A percentile compares a stretch with the other conserved stretches of the same genome.
Evolutionary conservation across 148 eudicot genomes (phyloP).

Genomic region (Simmondsia chinensis): DNA sequence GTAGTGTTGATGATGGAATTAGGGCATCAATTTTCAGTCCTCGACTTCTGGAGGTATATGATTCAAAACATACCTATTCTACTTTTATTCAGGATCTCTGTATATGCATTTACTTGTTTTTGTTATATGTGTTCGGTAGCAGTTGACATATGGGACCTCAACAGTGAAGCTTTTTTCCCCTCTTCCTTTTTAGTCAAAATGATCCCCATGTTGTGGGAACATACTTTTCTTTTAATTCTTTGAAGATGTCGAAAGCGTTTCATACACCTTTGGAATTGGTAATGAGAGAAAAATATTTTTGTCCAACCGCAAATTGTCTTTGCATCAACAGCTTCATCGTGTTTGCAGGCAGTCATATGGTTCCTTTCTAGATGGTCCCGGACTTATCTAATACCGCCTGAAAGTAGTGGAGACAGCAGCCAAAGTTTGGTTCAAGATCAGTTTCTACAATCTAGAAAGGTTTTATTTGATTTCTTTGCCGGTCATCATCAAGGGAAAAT

Average conservation of each 20-base stretch:
- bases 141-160: slow-evolving; percentile 12
- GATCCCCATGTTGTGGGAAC: no score
- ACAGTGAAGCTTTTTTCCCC: no score
- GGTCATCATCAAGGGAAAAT: slow-evolving; percentile 58
- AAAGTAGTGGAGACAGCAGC: slow-evolving; percentile 22
- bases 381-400: slow-evolving; percentile 70
- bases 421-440: slow-evolving; percentile 16
- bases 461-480: slow-evolving; percentile 49
- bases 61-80: not conserved
- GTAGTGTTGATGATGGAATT: slow-evolving; percentile 63
- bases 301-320: no score
- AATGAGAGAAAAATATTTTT: no score
- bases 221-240: no score
- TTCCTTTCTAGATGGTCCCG: slow-evolving; percentile 90
- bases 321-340: slow-evolving; percentile 6
- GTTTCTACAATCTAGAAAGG: slow-evolving; percentile 29
- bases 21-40: slow-evolving; percentile 87
- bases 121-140: no score
- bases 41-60: slow-evolving; percentile 91
- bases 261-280: no score
- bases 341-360: slow-evolving; percentile 80
- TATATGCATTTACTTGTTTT: not conserved
- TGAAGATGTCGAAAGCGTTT: no score
- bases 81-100: not conserved
- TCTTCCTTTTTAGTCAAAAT: no score